Evolutionary conservation across 176 grass and related monocot species (phyloP), one percentile per base, ranked within the genome.

Genomic region (Poa annua): DNA sequence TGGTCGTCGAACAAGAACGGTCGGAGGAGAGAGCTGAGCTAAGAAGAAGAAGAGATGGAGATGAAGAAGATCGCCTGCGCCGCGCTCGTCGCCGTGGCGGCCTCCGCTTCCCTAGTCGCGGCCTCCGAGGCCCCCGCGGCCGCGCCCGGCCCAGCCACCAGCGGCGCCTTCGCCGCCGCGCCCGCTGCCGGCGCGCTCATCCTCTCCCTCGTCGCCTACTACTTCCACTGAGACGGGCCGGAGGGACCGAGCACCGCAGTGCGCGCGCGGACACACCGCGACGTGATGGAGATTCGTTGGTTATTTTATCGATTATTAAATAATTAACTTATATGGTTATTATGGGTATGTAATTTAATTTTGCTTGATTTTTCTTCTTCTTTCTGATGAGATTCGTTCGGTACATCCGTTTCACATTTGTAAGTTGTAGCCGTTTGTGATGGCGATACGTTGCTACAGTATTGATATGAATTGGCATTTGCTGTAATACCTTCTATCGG

Each of bases 1-100:
- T 32, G 24, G 60, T 32, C 60, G 24, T 32, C 60, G 24, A 77
- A 59, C n/a, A 64, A 60, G 38, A 22, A 41, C 19, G 39, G n/a
- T 15, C 70, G 3, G 62, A 50, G 44, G 44, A 73, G 24, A 51
- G 24, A 33, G 71, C 39, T 41, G 39, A 72, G 21, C 42, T 62
- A 26, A 29, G 21, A 61, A 61, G 60, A 24, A 71, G 68, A 25
- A 71, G 70, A 47, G 45, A 94, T 91, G 92, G 92, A 86, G 89
- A 94, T 94, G 92, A 94, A 91, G 89, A 94, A 91, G 89, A 34
- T 87, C 19, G 79, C 59, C 75, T 91, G 80, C 79, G 86, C 89
- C 67, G 72, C 82, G 76, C 84, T 94, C 69, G 81, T 94, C 86
- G 76, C 78, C 44, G 83, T 82, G 53, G 83, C 78, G 45, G 83